phyloP scores from a whole-genome alignment of 495 filamentous ascomycete genomes.

The Bacidia rubella region DNA sequence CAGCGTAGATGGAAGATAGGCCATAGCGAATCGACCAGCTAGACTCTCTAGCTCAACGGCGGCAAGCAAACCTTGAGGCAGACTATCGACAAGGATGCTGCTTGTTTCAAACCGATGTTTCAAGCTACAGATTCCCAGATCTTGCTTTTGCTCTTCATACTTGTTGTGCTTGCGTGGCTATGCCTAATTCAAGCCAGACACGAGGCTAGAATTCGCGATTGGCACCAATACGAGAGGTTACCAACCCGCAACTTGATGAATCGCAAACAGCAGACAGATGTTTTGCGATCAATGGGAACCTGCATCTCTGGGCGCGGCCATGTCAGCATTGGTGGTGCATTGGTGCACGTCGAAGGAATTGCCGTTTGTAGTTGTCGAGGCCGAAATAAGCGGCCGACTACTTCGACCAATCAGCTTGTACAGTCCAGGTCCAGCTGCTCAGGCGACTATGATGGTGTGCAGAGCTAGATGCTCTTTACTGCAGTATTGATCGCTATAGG shows the following conservation, averaged over 20 bases:
- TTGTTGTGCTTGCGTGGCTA: too few species aligned
- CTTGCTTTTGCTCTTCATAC: too few species aligned
- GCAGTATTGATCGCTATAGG: not conserved
- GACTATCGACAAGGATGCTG: not conserved
- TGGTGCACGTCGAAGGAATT: not conserved
- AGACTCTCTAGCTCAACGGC: not conserved
- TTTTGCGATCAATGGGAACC: too few species aligned
- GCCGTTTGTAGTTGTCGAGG: not conserved
- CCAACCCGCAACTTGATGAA: too few species aligned
- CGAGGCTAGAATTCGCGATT: too few species aligned
- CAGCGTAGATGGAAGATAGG: not conserved
- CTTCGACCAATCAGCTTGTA: not conserved
- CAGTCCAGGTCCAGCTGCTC: not conserved
- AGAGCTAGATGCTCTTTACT: not conserved
- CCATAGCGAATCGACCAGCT: not conserved
- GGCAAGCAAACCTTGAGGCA: not conserved
- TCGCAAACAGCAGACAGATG: too few species aligned
- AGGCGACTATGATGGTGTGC: not conserved
- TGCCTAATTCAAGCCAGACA: too few species aligned
- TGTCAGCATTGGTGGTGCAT: too few species aligned
- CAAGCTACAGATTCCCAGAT: not conserved
- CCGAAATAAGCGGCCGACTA: not conserved
- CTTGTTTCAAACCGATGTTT: not conserved
- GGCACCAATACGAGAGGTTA: too few species aligned
- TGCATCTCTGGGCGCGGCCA: too few species aligned